phyloP scores from a whole-genome alignment of 345 rosid species.

The Crucihimalaya himalaica region DNA sequence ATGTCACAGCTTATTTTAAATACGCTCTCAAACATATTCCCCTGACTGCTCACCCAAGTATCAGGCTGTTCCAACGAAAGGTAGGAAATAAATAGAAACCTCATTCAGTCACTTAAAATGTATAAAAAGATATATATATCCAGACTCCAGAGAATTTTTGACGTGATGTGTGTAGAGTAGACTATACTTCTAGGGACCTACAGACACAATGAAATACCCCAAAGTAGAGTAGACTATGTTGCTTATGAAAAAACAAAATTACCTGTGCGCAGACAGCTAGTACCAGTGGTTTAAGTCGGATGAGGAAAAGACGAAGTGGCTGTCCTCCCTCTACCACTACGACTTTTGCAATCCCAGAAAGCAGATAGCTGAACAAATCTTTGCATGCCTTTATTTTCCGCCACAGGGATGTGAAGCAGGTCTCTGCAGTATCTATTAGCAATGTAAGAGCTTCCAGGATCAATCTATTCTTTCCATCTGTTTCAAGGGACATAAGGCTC shows the following conservation, averaged over 20 bases:
- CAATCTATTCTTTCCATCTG: constrained; percentile 70
- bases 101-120: neutral
- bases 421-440: constrained; percentile 71
- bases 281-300: constrained; percentile 74
- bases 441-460: constrained; percentile 69
- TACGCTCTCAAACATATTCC: constrained; percentile 69
- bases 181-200: neutral
- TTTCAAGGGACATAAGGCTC: constrained; percentile 65
- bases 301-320: constrained; percentile 59
- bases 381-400: constrained; percentile 70
- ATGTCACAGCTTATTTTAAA: constrained; percentile 63
- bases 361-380: constrained; percentile 66
- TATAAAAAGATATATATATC: neutral
- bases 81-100: too few relatives aligned
- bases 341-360: constrained; percentile 70
- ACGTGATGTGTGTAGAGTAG: neutral
- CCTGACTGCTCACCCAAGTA: constrained; percentile 61
- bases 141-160: neutral
- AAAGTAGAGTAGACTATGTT: neutral
- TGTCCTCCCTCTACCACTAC: constrained; percentile 68
- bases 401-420: constrained; percentile 78
- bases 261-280: constrained; percentile 78
- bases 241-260: constrained; percentile 16
- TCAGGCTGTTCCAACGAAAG: constrained; percentile 57
- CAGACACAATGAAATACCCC: neutral